A percentile compares a stretch with the other conserved stretches of the same genome.
phyloP scores from a whole-genome alignment of 2,329 filamentous ascomycete genomes.

The Aaosphaeria pasadenensis region DNA sequence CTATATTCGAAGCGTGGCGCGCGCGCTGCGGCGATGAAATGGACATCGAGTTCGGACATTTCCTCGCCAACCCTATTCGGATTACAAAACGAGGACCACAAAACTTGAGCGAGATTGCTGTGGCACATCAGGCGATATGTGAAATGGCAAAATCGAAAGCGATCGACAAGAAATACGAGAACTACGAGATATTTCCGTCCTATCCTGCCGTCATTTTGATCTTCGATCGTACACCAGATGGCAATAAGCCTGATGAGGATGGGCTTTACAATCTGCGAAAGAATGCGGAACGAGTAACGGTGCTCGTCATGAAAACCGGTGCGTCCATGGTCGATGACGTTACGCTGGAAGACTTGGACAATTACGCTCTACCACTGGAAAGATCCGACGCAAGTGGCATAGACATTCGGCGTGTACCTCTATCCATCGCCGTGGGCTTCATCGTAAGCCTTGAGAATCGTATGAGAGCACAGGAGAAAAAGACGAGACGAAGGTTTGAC shows the following conservation, averaged over 20 bases:
- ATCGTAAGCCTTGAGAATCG: not conserved
- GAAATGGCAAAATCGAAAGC: not conserved
- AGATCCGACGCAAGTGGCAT: not conserved
- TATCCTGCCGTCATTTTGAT: not conserved
- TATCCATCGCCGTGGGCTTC: not conserved
- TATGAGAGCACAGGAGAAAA: not conserved
- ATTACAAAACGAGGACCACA: constrained; percentile 1
- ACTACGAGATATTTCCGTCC: not conserved
- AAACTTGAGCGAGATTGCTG: not conserved
- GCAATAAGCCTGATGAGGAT: not conserved
- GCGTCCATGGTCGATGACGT: not conserved
- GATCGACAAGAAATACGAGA: not conserved
- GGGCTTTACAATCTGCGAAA: constrained; percentile 1
- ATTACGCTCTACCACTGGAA: constrained; percentile 1
- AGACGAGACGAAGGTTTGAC: not conserved
- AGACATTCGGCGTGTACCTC: not conserved
- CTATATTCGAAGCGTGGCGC: constrained; percentile 1
- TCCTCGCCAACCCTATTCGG: constrained; percentile 1
- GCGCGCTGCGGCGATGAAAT: not conserved
- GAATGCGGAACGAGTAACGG: not conserved
- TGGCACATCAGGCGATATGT: not conserved
- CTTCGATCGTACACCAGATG: not conserved
- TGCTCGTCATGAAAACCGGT: constrained; percentile 2
- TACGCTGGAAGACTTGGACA: not conserved
- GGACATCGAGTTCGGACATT: constrained; percentile 4